phyloP scores from a whole-genome alignment of 1,139 yeast species.

The Pichia terricola region DNA sequence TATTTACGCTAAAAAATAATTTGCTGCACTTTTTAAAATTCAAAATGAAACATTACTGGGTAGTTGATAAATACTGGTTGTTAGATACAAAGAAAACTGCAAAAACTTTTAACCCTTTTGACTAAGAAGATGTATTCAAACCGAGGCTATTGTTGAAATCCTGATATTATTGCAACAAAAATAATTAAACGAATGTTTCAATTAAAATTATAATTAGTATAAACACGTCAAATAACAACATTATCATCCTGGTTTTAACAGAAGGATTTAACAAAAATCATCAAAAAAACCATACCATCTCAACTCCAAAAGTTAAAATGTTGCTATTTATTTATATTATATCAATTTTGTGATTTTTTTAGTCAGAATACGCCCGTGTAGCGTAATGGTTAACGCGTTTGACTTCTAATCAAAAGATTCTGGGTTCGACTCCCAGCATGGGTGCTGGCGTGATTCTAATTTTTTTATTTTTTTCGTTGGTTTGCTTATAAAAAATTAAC shows the following conservation, averaged over 20 bases:
- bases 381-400: conserved; percentile 2
- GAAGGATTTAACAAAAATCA: background rate
- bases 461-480: background rate
- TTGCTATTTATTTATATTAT: background rate
- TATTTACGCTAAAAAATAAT: too few relatives aligned
- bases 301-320: background rate
- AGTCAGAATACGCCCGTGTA: background rate
- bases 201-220: background rate
- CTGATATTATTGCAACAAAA: too few relatives aligned
- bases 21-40: too few relatives aligned
- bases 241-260: background rate
- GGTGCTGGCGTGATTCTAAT: background rate
- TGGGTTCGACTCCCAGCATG: conserved; percentile 3
- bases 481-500: background rate
- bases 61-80: too few relatives aligned
- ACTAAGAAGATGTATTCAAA: too few relatives aligned
- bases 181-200: too few relatives aligned
- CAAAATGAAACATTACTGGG: too few relatives aligned
- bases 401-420: conserved; percentile 2
- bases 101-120: too few relatives aligned
- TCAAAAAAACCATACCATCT: background rate
- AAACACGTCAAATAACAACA: background rate
- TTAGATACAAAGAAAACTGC: too few relatives aligned
- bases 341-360: background rate
- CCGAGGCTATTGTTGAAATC: too few relatives aligned